Percentiles rank a stretch among this genome's conserved stretches.
phyloP scores from a whole-genome alignment of 2,329 filamentous ascomycete genomes.

The Aspergillus novofumigatus region DNA sequence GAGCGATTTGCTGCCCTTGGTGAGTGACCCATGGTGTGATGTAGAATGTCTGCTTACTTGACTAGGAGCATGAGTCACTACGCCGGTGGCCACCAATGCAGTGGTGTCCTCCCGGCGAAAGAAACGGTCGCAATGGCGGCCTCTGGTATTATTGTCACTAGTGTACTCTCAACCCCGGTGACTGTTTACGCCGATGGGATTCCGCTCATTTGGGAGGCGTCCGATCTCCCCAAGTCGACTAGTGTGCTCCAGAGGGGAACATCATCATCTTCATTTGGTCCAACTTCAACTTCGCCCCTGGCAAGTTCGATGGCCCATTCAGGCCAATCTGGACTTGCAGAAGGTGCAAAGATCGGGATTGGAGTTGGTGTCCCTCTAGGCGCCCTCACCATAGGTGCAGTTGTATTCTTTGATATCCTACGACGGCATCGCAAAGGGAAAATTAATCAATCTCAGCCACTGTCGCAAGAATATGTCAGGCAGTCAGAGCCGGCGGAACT shows the following conservation, averaged over 20 bases:
- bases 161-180: neutral
- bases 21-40: neutral
- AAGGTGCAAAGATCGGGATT: neutral
- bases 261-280: neutral
- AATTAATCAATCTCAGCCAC: neutral
- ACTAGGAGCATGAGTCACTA: neutral
- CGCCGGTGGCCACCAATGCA: neutral
- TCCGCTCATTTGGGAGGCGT: neutral
- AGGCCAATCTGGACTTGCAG: neutral
- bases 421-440: neutral
- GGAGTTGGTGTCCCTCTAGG: neutral
- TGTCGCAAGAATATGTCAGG: neutral
- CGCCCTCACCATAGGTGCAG: neutral
- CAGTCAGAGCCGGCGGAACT: neutral
- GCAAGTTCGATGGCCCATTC: neutral
- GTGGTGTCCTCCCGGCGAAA: neutral
- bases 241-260: neutral
- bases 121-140: neutral
- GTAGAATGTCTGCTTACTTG: too few relatives aligned
- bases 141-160: neutral
- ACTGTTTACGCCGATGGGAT: neutral
- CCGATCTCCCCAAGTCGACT: neutral
- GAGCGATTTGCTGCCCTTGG: neutral
- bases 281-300: neutral
- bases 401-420: neutral